A percentile compares a stretch with the other conserved stretches of the same genome.
Conservation (phyloP, 2,329 filamentous ascomycete species). For the Ascochyta fabae region DNA sequence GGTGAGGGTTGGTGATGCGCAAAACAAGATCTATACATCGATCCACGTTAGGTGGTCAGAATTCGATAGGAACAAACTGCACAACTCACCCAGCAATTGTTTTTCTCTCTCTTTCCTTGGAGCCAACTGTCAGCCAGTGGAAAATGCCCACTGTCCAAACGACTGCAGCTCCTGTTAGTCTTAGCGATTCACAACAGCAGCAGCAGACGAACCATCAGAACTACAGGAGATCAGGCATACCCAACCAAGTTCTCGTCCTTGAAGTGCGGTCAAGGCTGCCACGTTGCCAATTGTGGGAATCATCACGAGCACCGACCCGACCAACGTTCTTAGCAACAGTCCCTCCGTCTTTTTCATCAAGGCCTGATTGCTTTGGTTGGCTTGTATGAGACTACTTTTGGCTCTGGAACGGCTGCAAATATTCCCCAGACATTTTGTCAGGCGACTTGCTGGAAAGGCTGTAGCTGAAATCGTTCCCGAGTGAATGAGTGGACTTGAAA, state of each 20-base stretch:
- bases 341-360: slow-evolving; percentile 32
- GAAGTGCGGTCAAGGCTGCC: slow-evolving; percentile 35
- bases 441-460: slow-evolving; percentile 18
- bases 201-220: slow-evolving; percentile 45
- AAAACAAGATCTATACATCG: neutral
- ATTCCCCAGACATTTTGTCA: slow-evolving; percentile 24
- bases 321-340: slow-evolving; percentile 38
- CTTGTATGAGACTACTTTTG: slow-evolving; percentile 4
- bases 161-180: slow-evolving; percentile 27
- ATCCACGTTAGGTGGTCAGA: no score
- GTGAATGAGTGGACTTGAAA: slow-evolving; percentile 42
- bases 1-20: neutral
- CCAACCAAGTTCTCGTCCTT: slow-evolving; percentile 49
- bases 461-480: slow-evolving; percentile 13
- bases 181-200: neutral
- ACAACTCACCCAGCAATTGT: neutral
- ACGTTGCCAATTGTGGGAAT: slow-evolving; percentile 51
- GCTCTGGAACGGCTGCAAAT: slow-evolving; percentile 11
- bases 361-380: slow-evolving; percentile 21
- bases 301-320: slow-evolving; percentile 48
- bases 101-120: slow-evolving; percentile 28
- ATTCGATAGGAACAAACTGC: neutral
- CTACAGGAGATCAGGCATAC: slow-evolving; percentile 51
- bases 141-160: slow-evolving; percentile 45
- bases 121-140: slow-evolving; percentile 46